Evolutionary conservation across 768 basidiomycete genomes (phyloP).

Genomic region (Suillus sp.): DNA sequence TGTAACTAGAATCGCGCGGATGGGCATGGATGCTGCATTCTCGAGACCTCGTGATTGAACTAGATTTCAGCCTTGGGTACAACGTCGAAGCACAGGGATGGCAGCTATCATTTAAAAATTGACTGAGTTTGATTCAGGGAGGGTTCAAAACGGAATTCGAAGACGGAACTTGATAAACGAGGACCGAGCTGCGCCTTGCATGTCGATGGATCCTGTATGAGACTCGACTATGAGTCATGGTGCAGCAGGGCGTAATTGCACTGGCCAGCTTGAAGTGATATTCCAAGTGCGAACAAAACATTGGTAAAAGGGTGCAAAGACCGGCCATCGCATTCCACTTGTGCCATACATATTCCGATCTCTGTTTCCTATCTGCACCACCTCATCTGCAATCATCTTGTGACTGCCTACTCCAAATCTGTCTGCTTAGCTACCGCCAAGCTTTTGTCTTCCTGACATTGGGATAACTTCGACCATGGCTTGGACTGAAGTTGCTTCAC

Average conservation of each 20-base stretch:
- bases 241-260: too few species aligned
- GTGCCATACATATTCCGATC: too few species aligned
- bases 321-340: too few species aligned
- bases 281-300: not conserved
- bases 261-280: not conserved
- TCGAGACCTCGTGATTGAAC: not conserved
- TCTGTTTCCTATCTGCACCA: too few species aligned
- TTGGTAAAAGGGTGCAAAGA: too few species aligned
- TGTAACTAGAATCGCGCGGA: constrained; percentile 55
- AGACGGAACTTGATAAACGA: not conserved
- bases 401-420: not conserved
- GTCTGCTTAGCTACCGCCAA: not conserved
- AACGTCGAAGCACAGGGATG: not conserved
- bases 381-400: too few species aligned
- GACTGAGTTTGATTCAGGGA: too few species aligned
- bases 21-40: constrained; percentile 50
- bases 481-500: not conserved
- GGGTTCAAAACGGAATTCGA: not conserved
- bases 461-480: not conserved
- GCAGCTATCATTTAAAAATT: too few species aligned
- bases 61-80: not conserved
- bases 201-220: not conserved
- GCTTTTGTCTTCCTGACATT: not conserved
- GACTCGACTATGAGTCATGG: not conserved
- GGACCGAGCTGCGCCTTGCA: not conserved